phyloP scores from a whole-genome alignment of 768 basidiomycete genomes.

The Sarcodon sp. region DNA sequence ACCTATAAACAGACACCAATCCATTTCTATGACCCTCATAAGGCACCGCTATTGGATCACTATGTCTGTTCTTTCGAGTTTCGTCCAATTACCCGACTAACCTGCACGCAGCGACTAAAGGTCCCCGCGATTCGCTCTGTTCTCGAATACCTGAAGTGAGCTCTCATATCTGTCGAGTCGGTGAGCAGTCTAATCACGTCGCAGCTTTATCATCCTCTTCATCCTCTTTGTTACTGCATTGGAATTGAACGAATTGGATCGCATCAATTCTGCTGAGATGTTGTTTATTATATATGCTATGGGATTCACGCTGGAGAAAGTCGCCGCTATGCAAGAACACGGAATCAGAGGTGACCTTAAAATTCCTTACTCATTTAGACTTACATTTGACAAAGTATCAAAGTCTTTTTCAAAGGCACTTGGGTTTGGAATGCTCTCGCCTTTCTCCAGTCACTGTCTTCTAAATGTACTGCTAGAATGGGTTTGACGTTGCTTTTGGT shows the following conservation, averaged over 20 bases:
- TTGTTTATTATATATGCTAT: slow-evolving; percentile 69
- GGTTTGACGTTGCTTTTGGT: slow-evolving; percentile 90
- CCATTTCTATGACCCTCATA: slow-evolving; percentile 90
- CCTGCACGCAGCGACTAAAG: slow-evolving; percentile 41
- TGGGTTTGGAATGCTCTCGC: slow-evolving; percentile 37
- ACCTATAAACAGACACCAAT: slow-evolving; percentile 89
- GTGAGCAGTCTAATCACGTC: slow-evolving; percentile 1
- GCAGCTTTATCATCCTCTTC: slow-evolving; percentile 71
- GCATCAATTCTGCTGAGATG: slow-evolving; percentile 53
- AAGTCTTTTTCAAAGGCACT: slow-evolving; percentile 77
- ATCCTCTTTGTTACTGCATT: slow-evolving; percentile 70
- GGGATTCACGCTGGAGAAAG: slow-evolving; percentile 85
- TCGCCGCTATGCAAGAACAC: slow-evolving; percentile 93
- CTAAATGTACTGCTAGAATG: slow-evolving; percentile 40
- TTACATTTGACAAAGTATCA: not conserved
- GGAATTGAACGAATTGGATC: slow-evolving; percentile 50
- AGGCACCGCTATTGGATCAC: slow-evolving; percentile 88
- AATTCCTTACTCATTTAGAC: not conserved
- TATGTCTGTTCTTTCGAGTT: slow-evolving; percentile 49
- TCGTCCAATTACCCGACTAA: not conserved
- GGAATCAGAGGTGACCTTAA: slow-evolving; percentile 62
- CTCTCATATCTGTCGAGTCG: not conserved
- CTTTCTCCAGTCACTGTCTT: not conserved
- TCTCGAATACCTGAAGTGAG: slow-evolving; percentile 78
- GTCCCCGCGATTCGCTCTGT: slow-evolving; percentile 88